Percentiles rank a stretch among this genome's conserved stretches.
Conservation (phyloP, 2,329 filamentous ascomycete species). For the Epichloe glyceriae region DNA sequence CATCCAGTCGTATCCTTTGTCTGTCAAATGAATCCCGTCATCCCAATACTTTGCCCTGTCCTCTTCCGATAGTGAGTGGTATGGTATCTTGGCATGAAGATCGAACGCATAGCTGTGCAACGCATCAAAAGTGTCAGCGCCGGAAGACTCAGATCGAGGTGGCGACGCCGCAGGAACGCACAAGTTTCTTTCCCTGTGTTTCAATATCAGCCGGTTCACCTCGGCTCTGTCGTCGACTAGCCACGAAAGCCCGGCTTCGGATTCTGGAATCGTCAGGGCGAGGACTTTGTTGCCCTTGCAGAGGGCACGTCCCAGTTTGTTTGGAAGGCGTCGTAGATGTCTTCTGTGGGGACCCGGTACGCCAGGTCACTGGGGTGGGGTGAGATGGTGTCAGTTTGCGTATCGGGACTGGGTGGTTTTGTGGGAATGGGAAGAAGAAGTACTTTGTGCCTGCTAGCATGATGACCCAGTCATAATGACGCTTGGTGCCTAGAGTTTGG, state of each 20-base stretch:
- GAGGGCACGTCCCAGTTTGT: conserved; percentile 38
- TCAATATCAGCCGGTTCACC: conserved; percentile 41
- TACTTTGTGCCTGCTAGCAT: conserved; percentile 53
- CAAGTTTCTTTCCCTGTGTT: conserved; percentile 36
- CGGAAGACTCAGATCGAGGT: no score
- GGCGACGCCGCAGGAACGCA: conserved; percentile 22
- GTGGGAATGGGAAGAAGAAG: not conserved
- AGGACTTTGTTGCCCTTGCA: conserved; percentile 40
- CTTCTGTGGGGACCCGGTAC: conserved; percentile 20
- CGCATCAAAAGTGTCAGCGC: not conserved
- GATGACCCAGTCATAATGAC: conserved; percentile 45
- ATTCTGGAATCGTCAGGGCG: conserved; percentile 50
- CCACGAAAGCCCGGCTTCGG: conserved; percentile 15
- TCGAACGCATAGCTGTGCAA: conserved; percentile 40
- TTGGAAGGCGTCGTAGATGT: conserved; percentile 36
- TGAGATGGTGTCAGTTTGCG: not conserved
- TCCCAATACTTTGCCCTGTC: conserved; percentile 42
- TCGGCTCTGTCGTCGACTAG: conserved; percentile 24
- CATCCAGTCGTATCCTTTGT: conserved; percentile 48
- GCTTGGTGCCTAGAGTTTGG: conserved; percentile 10
- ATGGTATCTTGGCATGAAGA: conserved; percentile 41
- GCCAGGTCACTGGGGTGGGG: conserved; percentile 34
- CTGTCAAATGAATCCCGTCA: conserved; percentile 46
- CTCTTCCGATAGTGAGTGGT: conserved; percentile 31
- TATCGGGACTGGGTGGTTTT: not conserved